A percentile compares a stretch with the other conserved stretches of the same genome.
phyloP scores from a whole-genome alignment of 331 rosid genomes.

The Cucumis variabilis region DNA sequence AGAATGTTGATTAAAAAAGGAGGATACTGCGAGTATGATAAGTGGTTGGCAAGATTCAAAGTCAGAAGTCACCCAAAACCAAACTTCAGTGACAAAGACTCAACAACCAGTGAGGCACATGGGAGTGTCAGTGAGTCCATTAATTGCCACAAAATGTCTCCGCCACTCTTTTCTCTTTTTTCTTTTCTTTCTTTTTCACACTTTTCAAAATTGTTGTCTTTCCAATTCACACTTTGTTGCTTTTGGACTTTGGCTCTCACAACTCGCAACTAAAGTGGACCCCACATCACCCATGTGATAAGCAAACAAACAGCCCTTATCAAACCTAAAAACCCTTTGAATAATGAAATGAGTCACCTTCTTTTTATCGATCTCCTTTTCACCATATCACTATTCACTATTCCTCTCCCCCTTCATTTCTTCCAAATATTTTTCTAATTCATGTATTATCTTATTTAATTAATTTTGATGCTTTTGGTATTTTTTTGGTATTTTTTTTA shows the following conservation, averaged over 20 bases:
- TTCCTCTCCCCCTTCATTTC: not conserved
- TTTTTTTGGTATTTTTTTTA: no score
- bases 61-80: not conserved
- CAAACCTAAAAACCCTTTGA: not conserved
- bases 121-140: not conserved
- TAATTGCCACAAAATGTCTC: not conserved
- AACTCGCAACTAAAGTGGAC: not conserved
- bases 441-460: no score
- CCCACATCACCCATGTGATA: conserved; percentile 23
- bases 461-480: no score
- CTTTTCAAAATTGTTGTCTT: no score
- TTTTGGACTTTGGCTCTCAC: not conserved
- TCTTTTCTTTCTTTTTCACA: not conserved
- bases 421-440: no score
- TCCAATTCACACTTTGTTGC: not conserved
- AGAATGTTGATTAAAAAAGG: no score
- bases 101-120: not conserved
- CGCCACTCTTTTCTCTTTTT: no score
- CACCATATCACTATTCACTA: not conserved
- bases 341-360: not conserved
- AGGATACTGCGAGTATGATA: not conserved
- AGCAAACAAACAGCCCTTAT: not conserved
- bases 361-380: not conserved
- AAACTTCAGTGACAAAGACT: not conserved
- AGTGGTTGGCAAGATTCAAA: not conserved